Evolutionary conservation across 2,329 filamentous ascomycete genomes (phyloP).

Genomic region (Mycosphaerella sp.): DNA sequence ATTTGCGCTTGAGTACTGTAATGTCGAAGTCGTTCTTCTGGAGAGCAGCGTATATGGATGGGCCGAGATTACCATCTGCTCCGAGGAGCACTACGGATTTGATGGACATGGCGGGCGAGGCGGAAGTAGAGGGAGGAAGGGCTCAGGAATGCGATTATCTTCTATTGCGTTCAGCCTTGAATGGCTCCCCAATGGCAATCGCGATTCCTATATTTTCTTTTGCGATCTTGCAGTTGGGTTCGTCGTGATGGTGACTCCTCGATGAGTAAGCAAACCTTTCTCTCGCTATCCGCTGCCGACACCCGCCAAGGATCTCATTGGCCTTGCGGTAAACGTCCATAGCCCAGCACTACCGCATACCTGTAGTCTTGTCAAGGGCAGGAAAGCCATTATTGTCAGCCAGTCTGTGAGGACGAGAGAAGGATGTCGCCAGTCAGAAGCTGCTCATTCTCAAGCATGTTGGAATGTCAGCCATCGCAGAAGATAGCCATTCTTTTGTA

Average conservation of each 20-base stretch:
- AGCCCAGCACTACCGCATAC: too few species aligned
- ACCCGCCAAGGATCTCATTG: background rate
- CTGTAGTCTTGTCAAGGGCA: background rate
- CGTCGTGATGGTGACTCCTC: background rate
- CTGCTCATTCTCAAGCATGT: too few species aligned
- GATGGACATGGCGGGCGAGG: conserved; percentile 25
- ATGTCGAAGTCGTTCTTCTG: conserved; percentile 45
- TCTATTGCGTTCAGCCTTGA: too few species aligned
- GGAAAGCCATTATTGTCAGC: background rate
- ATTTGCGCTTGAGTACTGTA: conserved; percentile 49
- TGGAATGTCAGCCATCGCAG: too few species aligned
- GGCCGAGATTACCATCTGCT: conserved; percentile 42
- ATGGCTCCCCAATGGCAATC: too few species aligned
- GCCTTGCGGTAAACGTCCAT: too few species aligned
- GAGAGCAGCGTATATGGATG: conserved; percentile 38
- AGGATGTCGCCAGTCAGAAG: background rate
- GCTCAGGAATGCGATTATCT: too few species aligned
- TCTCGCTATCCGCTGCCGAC: conserved; percentile 4
- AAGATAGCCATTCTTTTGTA: conserved; percentile 3
- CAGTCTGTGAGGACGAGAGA: too few species aligned
- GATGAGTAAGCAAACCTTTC: background rate
- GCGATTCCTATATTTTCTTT: background rate
- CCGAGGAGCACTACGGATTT: conserved; percentile 42
- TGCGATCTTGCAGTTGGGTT: background rate
- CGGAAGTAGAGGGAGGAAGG: too few species aligned